Conservation (phyloP, 2,329 filamentous ascomycete species). For the Colletotrichum sidae region DNA sequence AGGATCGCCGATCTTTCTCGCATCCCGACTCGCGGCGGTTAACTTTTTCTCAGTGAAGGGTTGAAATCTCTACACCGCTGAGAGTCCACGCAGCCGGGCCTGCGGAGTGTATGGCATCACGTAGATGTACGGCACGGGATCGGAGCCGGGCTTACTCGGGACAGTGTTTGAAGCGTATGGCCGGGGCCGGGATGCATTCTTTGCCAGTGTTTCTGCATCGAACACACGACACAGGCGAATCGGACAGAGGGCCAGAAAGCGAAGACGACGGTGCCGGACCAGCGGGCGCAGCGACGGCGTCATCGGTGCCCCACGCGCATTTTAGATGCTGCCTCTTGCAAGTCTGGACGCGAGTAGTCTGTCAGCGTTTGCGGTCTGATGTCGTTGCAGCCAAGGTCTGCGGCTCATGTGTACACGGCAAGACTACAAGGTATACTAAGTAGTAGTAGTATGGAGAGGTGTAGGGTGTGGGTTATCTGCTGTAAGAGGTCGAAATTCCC, state of each 20-base stretch:
- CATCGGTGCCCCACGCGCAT: slow-evolving; percentile 27
- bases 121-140: no score
- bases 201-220: slow-evolving; percentile 29
- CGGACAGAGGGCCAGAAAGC: slow-evolving; percentile 14
- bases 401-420: no score
- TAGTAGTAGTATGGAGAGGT: neutral
- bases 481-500: slow-evolving; percentile 22
- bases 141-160: slow-evolving; percentile 16
- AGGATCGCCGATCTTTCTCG: neutral
- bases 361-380: slow-evolving; percentile 2
- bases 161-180: slow-evolving; percentile 20
- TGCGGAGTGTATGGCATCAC: no score
- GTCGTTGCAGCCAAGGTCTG: neutral
- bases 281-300: slow-evolving; percentile 22
- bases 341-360: slow-evolving; percentile 2
- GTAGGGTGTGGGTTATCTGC: neutral
- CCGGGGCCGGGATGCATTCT: slow-evolving; percentile 15
- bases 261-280: neutral
- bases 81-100: no score
- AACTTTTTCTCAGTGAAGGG: no score
- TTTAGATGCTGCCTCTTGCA: slow-evolving; percentile 31
- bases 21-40: no score
- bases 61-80: no score
- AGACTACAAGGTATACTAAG: neutral
- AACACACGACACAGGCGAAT: slow-evolving; percentile 9